Evolutionary conservation across 176 grass and related monocot genomes (phyloP).

Genomic region (Calamus simplicifolius): DNA sequence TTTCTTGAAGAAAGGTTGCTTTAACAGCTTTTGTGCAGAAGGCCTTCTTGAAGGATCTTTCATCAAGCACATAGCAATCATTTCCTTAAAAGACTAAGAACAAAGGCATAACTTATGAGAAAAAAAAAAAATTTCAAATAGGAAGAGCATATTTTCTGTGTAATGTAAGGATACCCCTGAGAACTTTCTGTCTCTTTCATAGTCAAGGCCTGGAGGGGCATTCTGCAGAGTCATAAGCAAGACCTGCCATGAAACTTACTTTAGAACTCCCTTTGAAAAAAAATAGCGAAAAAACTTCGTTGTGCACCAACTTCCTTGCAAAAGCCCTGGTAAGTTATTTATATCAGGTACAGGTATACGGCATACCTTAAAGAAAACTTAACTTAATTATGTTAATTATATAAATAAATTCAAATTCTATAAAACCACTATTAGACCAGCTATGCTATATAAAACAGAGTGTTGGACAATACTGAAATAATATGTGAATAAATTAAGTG

Average conservation of each 20-base stretch:
- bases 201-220: conserved; percentile 84
- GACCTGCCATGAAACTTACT: conserved; percentile 35
- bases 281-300: conserved; percentile 1
- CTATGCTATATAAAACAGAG: too few species aligned
- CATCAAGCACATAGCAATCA: conserved; percentile 88
- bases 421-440: too few species aligned
- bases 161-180: conserved; percentile 56
- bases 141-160: background rate
- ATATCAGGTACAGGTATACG: too few species aligned
- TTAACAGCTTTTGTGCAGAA: conserved; percentile 62
- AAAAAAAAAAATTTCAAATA: conserved; percentile 1
- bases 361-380: too few species aligned
- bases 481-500: too few species aligned
- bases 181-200: conserved; percentile 79
- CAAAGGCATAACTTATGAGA: conserved; percentile 6
- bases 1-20: conserved; percentile 95
- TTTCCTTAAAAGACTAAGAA: conserved; percentile 80
- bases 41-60: conserved; percentile 92
- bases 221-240: conserved; percentile 95
- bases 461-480: too few species aligned
- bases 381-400: too few species aligned
- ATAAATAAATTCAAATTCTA: too few species aligned
- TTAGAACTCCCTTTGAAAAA: conserved; percentile 1
- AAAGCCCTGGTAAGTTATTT: too few species aligned
- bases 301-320: background rate